Conservation (phyloP, 768 basidiomycete genomes). For the Suillus bovinus region DNA sequence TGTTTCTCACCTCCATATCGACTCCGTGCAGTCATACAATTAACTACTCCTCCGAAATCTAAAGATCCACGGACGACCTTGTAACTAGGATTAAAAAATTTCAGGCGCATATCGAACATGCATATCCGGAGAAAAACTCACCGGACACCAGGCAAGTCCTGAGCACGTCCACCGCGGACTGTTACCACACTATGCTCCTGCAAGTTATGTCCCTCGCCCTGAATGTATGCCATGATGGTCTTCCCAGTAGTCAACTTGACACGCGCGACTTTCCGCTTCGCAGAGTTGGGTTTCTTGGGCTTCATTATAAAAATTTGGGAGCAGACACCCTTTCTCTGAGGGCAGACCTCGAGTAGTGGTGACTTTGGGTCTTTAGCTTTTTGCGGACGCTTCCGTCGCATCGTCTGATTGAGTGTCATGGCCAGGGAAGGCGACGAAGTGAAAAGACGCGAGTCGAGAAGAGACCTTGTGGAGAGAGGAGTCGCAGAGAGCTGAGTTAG, state of each 20-base stretch:
- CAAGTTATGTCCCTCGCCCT: constrained; percentile 96
- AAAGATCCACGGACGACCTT: constrained; percentile 92
- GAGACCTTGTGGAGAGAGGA: constrained; percentile 6
- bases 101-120: neutral
- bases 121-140: constrained; percentile 36
- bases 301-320: constrained; percentile 75
- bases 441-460: constrained; percentile 50
- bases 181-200: constrained; percentile 97
- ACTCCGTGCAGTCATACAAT: constrained; percentile 78
- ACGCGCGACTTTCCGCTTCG: constrained; percentile 94
- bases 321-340: constrained; percentile 92
- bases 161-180: constrained; percentile 92
- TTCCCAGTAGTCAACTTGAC: constrained; percentile 91
- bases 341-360: constrained; percentile 76
- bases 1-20: constrained; percentile 79
- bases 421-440: constrained; percentile 58
- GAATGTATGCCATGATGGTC: constrained; percentile 90
- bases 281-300: constrained; percentile 98
- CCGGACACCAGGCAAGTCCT: constrained; percentile 98
- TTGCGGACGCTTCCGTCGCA: constrained; percentile 69
- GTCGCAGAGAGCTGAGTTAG: constrained; percentile 1
- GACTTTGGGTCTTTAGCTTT: constrained; percentile 52
- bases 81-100: constrained; percentile 56
- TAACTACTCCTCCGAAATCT: constrained; percentile 89
- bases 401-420: constrained; percentile 85